Percentiles rank a stretch among this genome's conserved stretches.
Conservation (phyloP, 2,329 filamentous ascomycete species). For the Beauveria australis region DNA sequence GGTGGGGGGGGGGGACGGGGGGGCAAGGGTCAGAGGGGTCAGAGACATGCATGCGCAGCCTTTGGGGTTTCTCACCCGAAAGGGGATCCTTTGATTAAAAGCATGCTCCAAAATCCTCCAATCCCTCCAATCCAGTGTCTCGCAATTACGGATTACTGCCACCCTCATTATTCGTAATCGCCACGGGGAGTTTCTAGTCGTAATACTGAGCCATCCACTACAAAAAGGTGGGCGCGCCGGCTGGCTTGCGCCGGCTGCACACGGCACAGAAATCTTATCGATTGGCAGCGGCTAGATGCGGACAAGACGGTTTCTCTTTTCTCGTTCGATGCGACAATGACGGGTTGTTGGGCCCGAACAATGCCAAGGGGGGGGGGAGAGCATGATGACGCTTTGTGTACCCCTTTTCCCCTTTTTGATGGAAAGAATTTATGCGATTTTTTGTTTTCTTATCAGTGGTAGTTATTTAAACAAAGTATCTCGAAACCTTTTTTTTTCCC, state of each 20-base stretch:
- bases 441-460: no score
- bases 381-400: background rate
- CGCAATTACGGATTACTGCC: background rate
- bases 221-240: background rate
- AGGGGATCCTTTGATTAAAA: no score
- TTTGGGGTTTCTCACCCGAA: background rate
- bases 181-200: no score
- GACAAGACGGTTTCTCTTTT: background rate
- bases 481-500: no score
- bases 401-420: background rate
- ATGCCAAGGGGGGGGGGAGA: no score
- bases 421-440: no score
- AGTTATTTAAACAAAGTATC: no score
- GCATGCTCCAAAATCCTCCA: no score
- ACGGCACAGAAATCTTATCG: slow-evolving; percentile 21
- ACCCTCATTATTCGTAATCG: background rate
- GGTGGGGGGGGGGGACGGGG: background rate
- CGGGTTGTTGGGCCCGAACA: background rate
- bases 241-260: slow-evolving; percentile 19
- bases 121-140: slow-evolving; percentile 4
- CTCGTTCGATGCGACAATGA: background rate
- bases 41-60: background rate
- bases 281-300: slow-evolving; percentile 10
- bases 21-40: no score
- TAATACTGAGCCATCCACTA: no score